Conservation (phyloP, 1,139 yeast genomes). For the Scheffersomyces lignicola region DNA sequence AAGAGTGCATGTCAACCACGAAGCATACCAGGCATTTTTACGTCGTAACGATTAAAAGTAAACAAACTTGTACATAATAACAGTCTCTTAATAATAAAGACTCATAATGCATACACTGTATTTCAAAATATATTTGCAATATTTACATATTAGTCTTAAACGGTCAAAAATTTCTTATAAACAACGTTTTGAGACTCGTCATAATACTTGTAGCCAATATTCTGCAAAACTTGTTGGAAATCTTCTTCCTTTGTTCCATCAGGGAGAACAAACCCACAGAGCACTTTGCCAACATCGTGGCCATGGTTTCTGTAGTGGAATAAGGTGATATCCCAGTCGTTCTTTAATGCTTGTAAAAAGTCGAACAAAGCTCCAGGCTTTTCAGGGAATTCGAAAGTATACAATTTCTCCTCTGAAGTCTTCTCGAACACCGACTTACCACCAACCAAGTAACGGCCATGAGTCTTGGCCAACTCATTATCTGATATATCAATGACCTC, state of each 20-base stretch:
- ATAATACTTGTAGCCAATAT: constrained; percentile 70
- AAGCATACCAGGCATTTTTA: constrained; percentile 76
- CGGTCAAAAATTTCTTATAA: constrained; percentile 67
- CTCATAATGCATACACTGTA: not conserved
- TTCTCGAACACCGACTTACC: constrained; percentile 51
- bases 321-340: constrained; percentile 86
- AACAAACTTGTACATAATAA: constrained; percentile 10
- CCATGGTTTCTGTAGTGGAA: constrained; percentile 98
- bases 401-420: constrained; percentile 65
- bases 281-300: constrained; percentile 86
- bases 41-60: constrained; percentile 28
- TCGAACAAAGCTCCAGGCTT: constrained; percentile 90
- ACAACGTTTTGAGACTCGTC: constrained; percentile 88
- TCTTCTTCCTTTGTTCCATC: constrained; percentile 59
- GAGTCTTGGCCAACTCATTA: constrained; percentile 93
- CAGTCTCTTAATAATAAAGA: constrained; percentile 2
- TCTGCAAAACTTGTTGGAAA: constrained; percentile 66
- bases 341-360: constrained; percentile 69
- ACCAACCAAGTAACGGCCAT: constrained; percentile 94
- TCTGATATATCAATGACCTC: constrained; percentile 83
- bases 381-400: constrained; percentile 93
- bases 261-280: constrained; percentile 89
- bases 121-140: not conserved
- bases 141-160: constrained; percentile 6
- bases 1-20: constrained; percentile 72